Conservation (phyloP, 1,139 yeast genomes). For the Taphrina betulina region DNA sequence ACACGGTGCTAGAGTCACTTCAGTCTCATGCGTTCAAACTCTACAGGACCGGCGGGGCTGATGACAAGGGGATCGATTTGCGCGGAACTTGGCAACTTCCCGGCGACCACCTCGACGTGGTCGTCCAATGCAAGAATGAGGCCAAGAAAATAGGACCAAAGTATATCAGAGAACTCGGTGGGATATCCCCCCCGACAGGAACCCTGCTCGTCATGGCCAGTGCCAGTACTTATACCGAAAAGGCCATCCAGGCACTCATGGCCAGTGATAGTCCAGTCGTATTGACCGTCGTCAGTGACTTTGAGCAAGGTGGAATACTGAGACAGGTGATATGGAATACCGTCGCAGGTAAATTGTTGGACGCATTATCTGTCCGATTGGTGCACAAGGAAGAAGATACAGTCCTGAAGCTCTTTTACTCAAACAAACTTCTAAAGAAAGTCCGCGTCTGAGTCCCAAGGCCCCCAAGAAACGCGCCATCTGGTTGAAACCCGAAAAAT, state of each 20-base stretch:
- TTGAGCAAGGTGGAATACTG: constrained; percentile 34
- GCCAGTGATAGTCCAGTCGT: constrained; percentile 35
- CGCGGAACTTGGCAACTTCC: constrained; percentile 37
- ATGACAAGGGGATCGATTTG: constrained; percentile 39
- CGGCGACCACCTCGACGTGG: constrained; percentile 19
- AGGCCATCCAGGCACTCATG: constrained; percentile 33
- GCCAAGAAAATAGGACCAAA: constrained; percentile 35
- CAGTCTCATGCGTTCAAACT: constrained; percentile 26
- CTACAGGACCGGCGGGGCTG: constrained; percentile 38
- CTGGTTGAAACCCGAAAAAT: too few species aligned
- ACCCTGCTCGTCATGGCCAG: constrained; percentile 38
- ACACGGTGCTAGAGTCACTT: constrained; percentile 37
- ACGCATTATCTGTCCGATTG: constrained; percentile 7
- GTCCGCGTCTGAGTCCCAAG: too few species aligned
- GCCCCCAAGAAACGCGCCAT: too few species aligned
- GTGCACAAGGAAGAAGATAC: neutral
- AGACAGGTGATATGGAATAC: constrained; percentile 37
- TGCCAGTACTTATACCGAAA: constrained; percentile 31
- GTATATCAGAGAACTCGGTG: constrained; percentile 37
- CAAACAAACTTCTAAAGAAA: neutral
- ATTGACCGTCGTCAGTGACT: constrained; percentile 27
- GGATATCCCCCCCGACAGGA: constrained; percentile 29
- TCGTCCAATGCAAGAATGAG: constrained; percentile 39
- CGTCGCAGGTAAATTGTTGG: constrained; percentile 32
- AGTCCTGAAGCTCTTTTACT: neutral